These are phyloP conservation scores for Gleditsia sinensis DNA, from an alignment of 306 rosid species.

Conservation along the genomic window DNA sequence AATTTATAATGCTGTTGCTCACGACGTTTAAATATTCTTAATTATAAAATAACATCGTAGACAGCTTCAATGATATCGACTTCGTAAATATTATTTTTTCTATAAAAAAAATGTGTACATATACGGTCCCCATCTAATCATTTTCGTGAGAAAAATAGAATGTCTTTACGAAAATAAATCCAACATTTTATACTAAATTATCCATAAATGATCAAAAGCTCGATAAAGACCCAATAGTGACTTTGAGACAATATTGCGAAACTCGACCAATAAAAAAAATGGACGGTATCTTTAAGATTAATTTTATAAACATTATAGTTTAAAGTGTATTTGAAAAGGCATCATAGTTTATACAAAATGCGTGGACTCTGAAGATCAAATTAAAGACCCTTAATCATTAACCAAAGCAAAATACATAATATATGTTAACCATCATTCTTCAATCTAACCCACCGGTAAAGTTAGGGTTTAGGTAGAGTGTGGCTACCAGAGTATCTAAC, in stretches of 20 bases:
- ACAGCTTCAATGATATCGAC: background rate
- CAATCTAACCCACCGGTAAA: constrained; percentile 10
- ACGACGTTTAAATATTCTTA: too few relatives aligned
- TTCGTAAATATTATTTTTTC: background rate
- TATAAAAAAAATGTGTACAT: background rate
- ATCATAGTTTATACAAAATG: background rate
- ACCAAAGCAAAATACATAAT: background rate
- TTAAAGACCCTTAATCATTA: background rate
- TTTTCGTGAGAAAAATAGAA: background rate
- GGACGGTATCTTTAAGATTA: background rate
- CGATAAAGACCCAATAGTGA: background rate
- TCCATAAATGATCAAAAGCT: background rate
- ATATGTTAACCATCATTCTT: background rate
- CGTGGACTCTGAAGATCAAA: background rate
- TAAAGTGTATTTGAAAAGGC: background rate
- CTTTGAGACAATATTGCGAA: background rate
- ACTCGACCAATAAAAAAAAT: background rate
- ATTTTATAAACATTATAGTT: background rate
- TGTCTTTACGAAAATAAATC: background rate
- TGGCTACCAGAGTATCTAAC: background rate
- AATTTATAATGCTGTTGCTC: too few relatives aligned
- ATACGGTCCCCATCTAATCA: background rate
- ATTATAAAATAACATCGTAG: background rate
- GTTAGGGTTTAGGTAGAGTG: constrained; percentile 5
- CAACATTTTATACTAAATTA: background rate